Evolutionary conservation across 2,329 filamentous ascomycete genomes (phyloP), one percentile per base, ranked within the genome.

Genomic region (Fusarium cicatricum): DNA sequence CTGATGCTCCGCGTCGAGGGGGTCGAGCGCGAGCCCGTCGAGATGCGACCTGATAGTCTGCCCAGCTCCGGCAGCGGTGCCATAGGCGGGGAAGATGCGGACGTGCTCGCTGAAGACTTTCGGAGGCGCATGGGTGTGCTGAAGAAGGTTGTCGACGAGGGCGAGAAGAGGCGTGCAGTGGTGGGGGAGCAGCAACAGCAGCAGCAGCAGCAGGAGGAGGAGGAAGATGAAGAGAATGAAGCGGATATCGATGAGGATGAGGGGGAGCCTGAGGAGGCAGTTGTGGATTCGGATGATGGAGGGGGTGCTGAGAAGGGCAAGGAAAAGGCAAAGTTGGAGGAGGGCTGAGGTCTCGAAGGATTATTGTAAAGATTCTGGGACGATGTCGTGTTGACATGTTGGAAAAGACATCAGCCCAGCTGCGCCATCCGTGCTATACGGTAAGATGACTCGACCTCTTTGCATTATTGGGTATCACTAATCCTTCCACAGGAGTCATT

Each of bases 51-150:
- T 2, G 68, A 63, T 2, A 70, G 67, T 29, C 51, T 68, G 4
- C 69, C 64, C 12, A 70, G 57, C 16, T 73, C 66, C 7, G 69
- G 72, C 48, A 66, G 72, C 64, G 69, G 70, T 43, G 52, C 74
- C 55, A 53, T 71, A 43, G 62, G 60, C 29, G 70, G 73, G 3
- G 81, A 84, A 41, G 81, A 85, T 52, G 82, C 85, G 52, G 74
- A 76, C 3, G 72, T 68, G 3, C 69, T 89, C 34, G 70, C 85
- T 2, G 81, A 82, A 14, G 82, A 85, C 31, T 89, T 89, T 58
- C 80, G 84, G 48, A 77, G 76, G 54, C 78, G 82, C 38, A 86
- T 89, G 84, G 73, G 57, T 3, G 74, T 84, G 16, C 65, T 88
- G 58, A 78, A 78, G 45, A 82, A 75, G 64, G 80, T 87, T 3